Percentiles rank a stretch among this genome's conserved stretches.
Evolutionary conservation across 495 filamentous ascomycete genomes (phyloP).

Genomic region (Aspergillus carlsbadensis): DNA sequence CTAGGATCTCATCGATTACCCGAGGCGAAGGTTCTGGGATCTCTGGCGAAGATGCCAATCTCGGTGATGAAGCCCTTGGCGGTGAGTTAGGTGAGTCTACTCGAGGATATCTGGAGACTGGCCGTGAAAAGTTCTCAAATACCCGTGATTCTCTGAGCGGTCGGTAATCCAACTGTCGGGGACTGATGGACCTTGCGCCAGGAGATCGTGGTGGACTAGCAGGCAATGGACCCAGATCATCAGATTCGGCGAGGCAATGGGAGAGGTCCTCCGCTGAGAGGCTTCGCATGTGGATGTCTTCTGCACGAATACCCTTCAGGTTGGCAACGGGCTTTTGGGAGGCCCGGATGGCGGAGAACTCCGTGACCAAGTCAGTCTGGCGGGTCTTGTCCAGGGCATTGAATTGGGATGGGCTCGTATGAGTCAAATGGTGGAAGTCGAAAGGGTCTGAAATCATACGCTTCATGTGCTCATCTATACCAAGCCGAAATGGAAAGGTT

Average conservation of each 20-base stretch:
- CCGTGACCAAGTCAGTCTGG: slow-evolving; percentile 61
- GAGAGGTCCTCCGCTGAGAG: slow-evolving; percentile 56
- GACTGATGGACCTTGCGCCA: slow-evolving; percentile 18
- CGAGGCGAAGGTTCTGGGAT: slow-evolving; percentile 38
- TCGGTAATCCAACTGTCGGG: slow-evolving; percentile 12
- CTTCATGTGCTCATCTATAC: slow-evolving; percentile 39
- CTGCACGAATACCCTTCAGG: slow-evolving; percentile 60
- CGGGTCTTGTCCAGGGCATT: slow-evolving; percentile 55
- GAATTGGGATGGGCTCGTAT: slow-evolving; percentile 66
- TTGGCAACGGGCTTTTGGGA: slow-evolving; percentile 62
- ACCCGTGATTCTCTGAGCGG: slow-evolving; percentile 34
- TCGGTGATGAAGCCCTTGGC: slow-evolving; percentile 27
- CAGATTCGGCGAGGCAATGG: slow-evolving; percentile 22
- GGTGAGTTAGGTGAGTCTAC: slow-evolving; percentile 30
- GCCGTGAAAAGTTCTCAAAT: slow-evolving; percentile 52
- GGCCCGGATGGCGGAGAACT: slow-evolving; percentile 65
- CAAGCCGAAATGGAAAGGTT: not conserved
- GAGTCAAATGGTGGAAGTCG: slow-evolving; percentile 85
- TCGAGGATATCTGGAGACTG: slow-evolving; percentile 37
- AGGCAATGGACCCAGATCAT: slow-evolving; percentile 15
- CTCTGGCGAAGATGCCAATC: slow-evolving; percentile 33
- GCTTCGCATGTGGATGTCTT: slow-evolving; percentile 63
- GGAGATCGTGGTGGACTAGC: slow-evolving; percentile 21
- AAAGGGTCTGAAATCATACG: slow-evolving; percentile 76
- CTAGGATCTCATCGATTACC: slow-evolving; percentile 47